Conservation (phyloP, 441 rosid species). For the Gossypium laxum region DNA sequence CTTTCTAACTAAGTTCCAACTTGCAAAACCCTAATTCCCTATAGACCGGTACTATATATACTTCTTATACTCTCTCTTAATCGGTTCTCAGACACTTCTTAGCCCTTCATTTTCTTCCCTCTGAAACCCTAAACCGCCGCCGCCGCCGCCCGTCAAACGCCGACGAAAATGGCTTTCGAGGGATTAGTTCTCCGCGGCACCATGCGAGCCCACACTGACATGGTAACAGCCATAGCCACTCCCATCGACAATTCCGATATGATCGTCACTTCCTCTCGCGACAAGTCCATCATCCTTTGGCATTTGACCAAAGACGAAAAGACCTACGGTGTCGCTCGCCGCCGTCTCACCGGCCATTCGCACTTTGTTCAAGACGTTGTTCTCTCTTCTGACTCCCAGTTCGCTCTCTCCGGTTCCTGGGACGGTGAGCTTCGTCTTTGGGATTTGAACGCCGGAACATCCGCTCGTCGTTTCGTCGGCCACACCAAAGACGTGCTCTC, state of each 20-base stretch:
- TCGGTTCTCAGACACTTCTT: background rate
- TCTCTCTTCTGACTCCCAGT: conserved; percentile 89
- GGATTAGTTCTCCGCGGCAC: conserved; percentile 66
- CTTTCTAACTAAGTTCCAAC: background rate
- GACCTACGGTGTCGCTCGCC: conserved; percentile 62
- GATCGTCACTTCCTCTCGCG: conserved; percentile 84
- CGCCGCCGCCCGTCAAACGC: background rate
- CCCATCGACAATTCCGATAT: conserved; percentile 81
- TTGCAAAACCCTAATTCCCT: background rate
- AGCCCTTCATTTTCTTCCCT: background rate
- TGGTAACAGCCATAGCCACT: conserved; percentile 85
- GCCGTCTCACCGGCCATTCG: conserved; percentile 87
- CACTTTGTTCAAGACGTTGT: conserved; percentile 88
- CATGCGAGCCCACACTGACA: conserved; percentile 86
- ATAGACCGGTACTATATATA: background rate
- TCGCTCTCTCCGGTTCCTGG: conserved; percentile 94
- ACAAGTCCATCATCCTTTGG: conserved; percentile 87
- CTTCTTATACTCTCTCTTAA: background rate
- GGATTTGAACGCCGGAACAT: conserved; percentile 69
- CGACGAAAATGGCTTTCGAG: conserved; percentile 30
- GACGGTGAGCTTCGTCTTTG: conserved; percentile 97
- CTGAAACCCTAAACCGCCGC: conserved; percentile 4
- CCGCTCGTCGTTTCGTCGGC: conserved; percentile 78
- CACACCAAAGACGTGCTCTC: conserved; percentile 91
- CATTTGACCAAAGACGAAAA: conserved; percentile 74